Percentiles rank a stretch among this genome's conserved stretches.
phyloP scores from a whole-genome alignment of 148 eudicot genomes.

The Heliosperma pusillum region DNA sequence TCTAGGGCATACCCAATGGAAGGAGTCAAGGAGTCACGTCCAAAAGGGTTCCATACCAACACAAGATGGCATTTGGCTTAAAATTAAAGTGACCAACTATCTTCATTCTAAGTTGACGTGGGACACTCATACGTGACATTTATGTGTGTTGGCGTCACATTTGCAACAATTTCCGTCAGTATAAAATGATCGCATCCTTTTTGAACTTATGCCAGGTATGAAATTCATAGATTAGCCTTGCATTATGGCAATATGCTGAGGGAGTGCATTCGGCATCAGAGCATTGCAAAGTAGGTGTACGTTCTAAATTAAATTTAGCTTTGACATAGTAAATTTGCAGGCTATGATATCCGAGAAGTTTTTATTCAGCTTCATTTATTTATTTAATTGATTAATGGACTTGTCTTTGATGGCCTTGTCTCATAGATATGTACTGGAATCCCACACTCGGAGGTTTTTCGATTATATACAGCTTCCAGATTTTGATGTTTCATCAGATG shows the following conservation, averaged over 20 bases:
- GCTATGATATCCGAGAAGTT: not conserved
- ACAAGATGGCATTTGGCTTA: too few relatives aligned
- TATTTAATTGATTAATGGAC: not conserved
- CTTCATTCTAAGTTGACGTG: too few relatives aligned
- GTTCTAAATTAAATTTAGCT: not conserved
- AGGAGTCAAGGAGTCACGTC: too few relatives aligned
- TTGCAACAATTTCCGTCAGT: not conserved
- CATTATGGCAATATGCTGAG: conserved; percentile 51
- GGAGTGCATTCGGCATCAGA: conserved; percentile 55
- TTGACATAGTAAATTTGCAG: not conserved
- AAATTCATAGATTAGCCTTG: conserved; percentile 30
- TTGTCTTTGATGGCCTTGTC: conserved; percentile 5
- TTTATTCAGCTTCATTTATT: not conserved
- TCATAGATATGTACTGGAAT: conserved; percentile 51
- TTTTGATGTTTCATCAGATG: conserved; percentile 77
- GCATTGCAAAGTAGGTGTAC: conserved; percentile 43
- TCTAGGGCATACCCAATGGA: too few relatives aligned
- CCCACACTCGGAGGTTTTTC: conserved; percentile 58
- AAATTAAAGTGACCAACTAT: too few relatives aligned
- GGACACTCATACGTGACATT: not conserved
- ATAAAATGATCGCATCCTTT: not conserved
- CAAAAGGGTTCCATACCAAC: too few relatives aligned
- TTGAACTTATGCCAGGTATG: conserved; percentile 30
- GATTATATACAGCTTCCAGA: conserved; percentile 59
- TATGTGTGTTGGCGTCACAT: not conserved